Conservation (phyloP, 202 grass and related monocot species). For the Bolboschoenoplectus hybrid region DNA sequence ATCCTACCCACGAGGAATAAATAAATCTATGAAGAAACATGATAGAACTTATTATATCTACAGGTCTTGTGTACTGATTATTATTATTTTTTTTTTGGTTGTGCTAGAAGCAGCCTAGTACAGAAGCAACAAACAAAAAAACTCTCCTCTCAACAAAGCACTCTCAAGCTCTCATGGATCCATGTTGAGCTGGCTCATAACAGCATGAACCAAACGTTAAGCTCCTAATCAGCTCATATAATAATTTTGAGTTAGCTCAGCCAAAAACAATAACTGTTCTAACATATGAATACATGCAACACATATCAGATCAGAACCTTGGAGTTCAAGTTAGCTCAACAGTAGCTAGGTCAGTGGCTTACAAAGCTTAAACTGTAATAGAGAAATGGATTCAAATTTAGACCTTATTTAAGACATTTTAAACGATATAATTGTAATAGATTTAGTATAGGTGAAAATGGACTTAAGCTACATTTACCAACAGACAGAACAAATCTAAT, state of each 20-base stretch:
- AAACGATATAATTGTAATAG: not conserved
- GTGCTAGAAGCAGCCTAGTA: not conserved
- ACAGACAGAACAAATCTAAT: not conserved
- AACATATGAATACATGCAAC: not conserved
- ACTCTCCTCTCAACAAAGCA: constrained; percentile 9
- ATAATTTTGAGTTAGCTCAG: not conserved
- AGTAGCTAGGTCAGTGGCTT: not conserved
- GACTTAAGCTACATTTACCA: not conserved
- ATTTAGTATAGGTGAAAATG: not conserved
- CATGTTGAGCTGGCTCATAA: constrained; percentile 9
- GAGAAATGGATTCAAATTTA: not conserved
- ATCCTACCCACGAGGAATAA: not conserved
- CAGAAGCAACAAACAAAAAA: not conserved
- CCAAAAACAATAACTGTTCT: not conserved
- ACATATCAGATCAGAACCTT: not conserved
- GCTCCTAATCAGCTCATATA: constrained; percentile 8
- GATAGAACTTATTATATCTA: not conserved
- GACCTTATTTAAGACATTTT: not conserved
- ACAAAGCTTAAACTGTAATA: not conserved
- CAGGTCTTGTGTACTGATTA: not conserved
- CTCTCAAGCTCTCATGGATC: not conserved
- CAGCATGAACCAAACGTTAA: not conserved
- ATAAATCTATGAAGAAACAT: constrained; percentile 2
- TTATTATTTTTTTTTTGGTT: not conserved
- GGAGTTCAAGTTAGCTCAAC: not conserved